Conservation (phyloP, 2,329 filamentous ascomycete species). For the Trichoderma koningii region DNA sequence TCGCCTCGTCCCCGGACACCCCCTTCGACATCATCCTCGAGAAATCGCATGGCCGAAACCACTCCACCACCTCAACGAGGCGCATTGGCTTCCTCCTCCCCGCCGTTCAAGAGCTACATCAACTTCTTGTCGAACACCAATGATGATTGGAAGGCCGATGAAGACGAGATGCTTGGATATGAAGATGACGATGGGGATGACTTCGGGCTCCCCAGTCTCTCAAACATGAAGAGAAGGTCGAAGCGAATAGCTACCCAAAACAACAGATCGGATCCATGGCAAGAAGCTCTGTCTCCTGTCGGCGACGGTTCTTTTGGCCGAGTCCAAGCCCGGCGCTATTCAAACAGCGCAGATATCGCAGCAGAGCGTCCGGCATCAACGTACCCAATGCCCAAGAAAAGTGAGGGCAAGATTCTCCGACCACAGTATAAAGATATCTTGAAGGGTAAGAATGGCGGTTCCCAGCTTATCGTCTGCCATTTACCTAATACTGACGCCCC, state of each 20-base stretch:
- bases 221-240: conserved; percentile 80
- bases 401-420: conserved; percentile 90
- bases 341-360: conserved; percentile 91
- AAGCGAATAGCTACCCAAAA: conserved; percentile 53
- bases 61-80: conserved; percentile 59
- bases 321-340: conserved; percentile 59
- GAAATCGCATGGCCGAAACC: conserved; percentile 53
- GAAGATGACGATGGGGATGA: conserved; percentile 91
- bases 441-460: conserved; percentile 51
- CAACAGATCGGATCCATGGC: conserved; percentile 32
- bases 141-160: conserved; percentile 77
- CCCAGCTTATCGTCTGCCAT: background rate
- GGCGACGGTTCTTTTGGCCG: conserved; percentile 44
- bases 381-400: conserved; percentile 87
- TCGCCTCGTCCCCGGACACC: conserved; percentile 76
- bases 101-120: conserved; percentile 73
- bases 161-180: conserved; percentile 76
- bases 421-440: conserved; percentile 98
- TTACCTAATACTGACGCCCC: background rate
- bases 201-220: conserved; percentile 89
- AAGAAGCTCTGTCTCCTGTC: conserved; percentile 40
- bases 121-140: conserved; percentile 80
- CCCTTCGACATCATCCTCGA: conserved; percentile 59
- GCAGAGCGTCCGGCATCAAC: conserved; percentile 80
- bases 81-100: conserved; percentile 57